Base-by-base conservation (phyloP, 192 early-diverging fungal genomes). In the Helicostylum pulchrum region DNA sequence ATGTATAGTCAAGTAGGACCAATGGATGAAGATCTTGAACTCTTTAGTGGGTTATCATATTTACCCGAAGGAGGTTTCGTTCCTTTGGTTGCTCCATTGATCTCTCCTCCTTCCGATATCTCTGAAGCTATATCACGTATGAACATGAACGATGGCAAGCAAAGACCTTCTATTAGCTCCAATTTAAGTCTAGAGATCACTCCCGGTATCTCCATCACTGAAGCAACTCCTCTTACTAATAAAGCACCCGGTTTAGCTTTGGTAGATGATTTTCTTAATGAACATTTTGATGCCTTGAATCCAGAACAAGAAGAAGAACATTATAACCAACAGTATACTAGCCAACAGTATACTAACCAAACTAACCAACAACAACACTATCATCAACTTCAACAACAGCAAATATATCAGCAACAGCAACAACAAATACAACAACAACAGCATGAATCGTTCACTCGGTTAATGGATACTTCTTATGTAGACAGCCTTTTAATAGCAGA, bases 121-220 rank as follows among this genome's bases (percentile, higher is more conserved):
- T 30, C 31, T 39, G 30, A 56, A 4, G 54, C 54, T 56, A 32
- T 56, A 34, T 56, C 54, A 56, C 32, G 31, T 7, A 4, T 56
- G 54, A 34, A 56, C 17, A 56, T 56, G 54, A 34, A 39, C 17
- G 54, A 56, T 39, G 36, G 9, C 19, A 30, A 34, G 9, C 54
- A 56, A 39, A 56, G 54, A 56, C 14, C 36, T 6, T 56, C 54
- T 19, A 32, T 56, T 17, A 56, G 54, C 15, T 19, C n/a, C 5
- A 48, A 48, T 48, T 48, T 48, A 17, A 58, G 56, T 42, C 48
- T 62, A 19, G 61, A 62, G 12, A 62, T 62, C 7, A 47, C 48
- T 20, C 47, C 48, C 26, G 48, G 61, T 48, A 62, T 62, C 31
- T 62, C 61, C 19, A 34, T 62, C 34, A 62, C 61, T 17, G 61